These are phyloP conservation scores for Chimonanthus salicifolius DNA, from an alignment of 164 flowering plant species.

Conservation along the genomic window DNA sequence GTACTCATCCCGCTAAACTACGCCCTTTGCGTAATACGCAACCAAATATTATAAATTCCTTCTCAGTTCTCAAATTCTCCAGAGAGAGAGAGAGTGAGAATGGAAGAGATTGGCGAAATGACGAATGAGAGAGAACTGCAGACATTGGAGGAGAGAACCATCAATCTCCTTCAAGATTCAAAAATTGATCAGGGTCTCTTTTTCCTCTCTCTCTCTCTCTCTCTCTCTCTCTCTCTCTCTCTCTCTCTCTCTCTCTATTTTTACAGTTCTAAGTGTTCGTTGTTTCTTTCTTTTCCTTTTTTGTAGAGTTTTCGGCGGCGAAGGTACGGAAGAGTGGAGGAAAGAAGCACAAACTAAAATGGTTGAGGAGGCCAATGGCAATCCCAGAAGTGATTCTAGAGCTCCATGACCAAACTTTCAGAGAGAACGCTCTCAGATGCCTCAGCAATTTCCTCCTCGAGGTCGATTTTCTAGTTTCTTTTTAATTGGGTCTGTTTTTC, in stretches of 20 bases:
- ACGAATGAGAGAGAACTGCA: constrained; percentile 8
- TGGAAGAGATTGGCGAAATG: constrained; percentile 17
- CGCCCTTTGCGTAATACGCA: too few relatives aligned
- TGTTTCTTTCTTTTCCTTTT: not conserved
- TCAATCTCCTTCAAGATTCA: constrained; percentile 22
- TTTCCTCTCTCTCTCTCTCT: too few relatives aligned
- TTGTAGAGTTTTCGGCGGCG: constrained; percentile 14
- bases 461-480: too few relatives aligned
- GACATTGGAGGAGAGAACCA: constrained; percentile 26
- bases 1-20: too few relatives aligned
- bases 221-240: not conserved
- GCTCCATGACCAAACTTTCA: constrained; percentile 20
- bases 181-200: constrained; percentile 22
- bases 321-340: constrained; percentile 13
- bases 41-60: too few relatives aligned
- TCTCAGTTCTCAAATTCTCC: too few relatives aligned
- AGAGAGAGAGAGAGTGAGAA: constrained; percentile 3
- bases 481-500: too few relatives aligned
- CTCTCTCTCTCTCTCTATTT: constrained; percentile 1
- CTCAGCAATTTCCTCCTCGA: constrained; percentile 24
- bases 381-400: constrained; percentile 31
- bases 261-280: not conserved
- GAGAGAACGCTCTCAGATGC: constrained; percentile 34
- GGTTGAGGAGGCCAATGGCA: constrained; percentile 33
- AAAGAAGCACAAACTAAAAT: constrained; percentile 21